Base-by-base conservation (phyloP, 73 alveolate species). In the Paramecium caudatum region DNA sequence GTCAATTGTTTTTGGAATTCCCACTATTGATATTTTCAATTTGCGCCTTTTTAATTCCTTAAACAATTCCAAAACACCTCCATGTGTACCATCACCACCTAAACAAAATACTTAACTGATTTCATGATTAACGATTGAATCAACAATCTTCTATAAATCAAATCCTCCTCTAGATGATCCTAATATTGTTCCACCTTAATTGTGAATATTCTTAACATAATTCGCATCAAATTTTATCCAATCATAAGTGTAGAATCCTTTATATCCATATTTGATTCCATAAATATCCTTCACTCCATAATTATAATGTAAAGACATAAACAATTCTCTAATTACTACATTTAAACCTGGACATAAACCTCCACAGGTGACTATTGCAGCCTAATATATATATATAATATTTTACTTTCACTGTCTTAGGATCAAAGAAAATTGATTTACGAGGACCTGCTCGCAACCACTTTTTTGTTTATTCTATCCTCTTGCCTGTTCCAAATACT, bases 21-120 rank as follows among this genome's bases (percentile, higher is more conserved):
- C 99, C 6, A 94, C 98, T 9, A 98, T 91, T 82, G 97, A 90
- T 37, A 97, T 93, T 81, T 92, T 83, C 45, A 91, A 90, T 37
- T 91, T 86, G 47, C 96, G 83, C 45, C 92, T 95, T 82, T 74
- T 86, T 13, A 95, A 61, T 48, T 95, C 95, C 45, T 94, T 90
- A 30, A 90, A 82, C 21, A 97, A 91, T 43, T 90, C 97, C 9
- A 90, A 47, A 34, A 96, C 93, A 8, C 99, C 99, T 27, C 97
- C 47, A 82, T 98, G 99, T 9, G 99, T 98, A 6, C 99, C 99
- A 90, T 98, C 99, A n/a, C 99, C 99, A 2, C 99, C 99, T 45
- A 98, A 97, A 87, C 95, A 68, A 82, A 92, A 98, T 15, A 97
- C 93, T 80, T 95, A 95, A 95, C 93, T 97, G 82, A 98, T 88